These are phyloP conservation scores for Microsporum audouinii DNA, from an alignment of 2,329 filamentous ascomycete species.

Conservation along the genomic window DNA sequence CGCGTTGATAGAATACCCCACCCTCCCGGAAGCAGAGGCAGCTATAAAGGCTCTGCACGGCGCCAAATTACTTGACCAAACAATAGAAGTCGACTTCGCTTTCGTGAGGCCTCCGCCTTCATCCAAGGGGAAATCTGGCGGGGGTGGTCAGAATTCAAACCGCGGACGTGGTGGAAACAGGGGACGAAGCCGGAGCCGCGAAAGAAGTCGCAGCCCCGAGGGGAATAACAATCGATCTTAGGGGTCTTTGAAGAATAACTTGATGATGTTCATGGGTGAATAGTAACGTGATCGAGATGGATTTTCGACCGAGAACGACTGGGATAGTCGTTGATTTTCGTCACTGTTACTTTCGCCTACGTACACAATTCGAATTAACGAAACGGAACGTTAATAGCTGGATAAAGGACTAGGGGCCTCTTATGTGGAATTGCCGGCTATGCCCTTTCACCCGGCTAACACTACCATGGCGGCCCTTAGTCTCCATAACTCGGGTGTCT, in stretches of 20 bases:
- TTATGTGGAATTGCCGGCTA: not conserved
- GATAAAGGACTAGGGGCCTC: not conserved
- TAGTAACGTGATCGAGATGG: not conserved
- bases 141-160: slow-evolving; percentile 19
- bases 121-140: slow-evolving; percentile 29
- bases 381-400: not conserved
- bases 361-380: not conserved
- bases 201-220: slow-evolving; percentile 37
- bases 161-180: slow-evolving; percentile 34
- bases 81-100: slow-evolving; percentile 53
- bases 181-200: slow-evolving; percentile 35
- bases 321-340: not conserved
- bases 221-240: slow-evolving; percentile 21
- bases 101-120: slow-evolving; percentile 52
- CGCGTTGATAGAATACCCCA: slow-evolving; percentile 55
- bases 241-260: not conserved
- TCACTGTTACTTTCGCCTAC: not conserved
- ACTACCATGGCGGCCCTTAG: not conserved
- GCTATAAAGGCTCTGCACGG: slow-evolving; percentile 52
- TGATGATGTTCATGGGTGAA: not conserved
- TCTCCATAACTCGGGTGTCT: not conserved
- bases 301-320: not conserved
- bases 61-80: slow-evolving; percentile 53
- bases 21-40: slow-evolving; percentile 50
- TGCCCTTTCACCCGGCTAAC: not conserved